These are phyloP conservation scores for Boletus speciosus DNA, from an alignment of 768 basidiomycete species.

Conservation along the genomic window DNA sequence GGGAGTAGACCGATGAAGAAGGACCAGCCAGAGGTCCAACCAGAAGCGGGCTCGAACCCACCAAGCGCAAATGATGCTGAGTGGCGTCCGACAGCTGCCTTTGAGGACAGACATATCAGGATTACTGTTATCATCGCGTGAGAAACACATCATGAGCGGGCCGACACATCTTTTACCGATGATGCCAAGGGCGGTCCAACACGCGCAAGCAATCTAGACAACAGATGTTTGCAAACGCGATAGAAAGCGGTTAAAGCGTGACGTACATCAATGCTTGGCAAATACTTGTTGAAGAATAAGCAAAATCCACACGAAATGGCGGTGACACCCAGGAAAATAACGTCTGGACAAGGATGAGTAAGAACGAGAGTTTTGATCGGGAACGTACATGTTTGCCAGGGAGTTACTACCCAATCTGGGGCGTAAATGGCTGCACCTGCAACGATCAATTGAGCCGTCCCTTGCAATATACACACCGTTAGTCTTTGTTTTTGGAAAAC, in stretches of 20 bases:
- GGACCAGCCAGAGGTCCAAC: constrained; percentile 66
- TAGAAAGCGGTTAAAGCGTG: neutral
- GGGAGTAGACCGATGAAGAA: constrained; percentile 65
- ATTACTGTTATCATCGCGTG: constrained; percentile 42
- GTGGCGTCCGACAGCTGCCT: constrained; percentile 53
- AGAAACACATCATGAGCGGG: neutral
- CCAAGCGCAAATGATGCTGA: constrained; percentile 55
- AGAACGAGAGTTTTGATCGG: neutral
- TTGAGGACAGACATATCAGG: constrained; percentile 52
- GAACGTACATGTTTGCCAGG: constrained; percentile 59
- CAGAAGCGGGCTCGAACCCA: constrained; percentile 61
- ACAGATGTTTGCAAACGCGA: constrained; percentile 2
- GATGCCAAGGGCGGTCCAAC: constrained; percentile 60
- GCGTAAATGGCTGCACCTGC: constrained; percentile 57
- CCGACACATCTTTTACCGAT: constrained; percentile 34
- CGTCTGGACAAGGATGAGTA: constrained; percentile 31
- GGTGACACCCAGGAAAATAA: constrained; percentile 57
- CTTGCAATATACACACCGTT: constrained; percentile 26
- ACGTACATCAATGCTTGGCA: constrained; percentile 49
- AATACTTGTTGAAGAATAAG: constrained; percentile 51
- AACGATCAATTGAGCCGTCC: constrained; percentile 56
- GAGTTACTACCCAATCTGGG: constrained; percentile 53
- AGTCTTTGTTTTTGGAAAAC: neutral
- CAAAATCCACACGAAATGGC: constrained; percentile 47
- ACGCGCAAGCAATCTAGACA: constrained; percentile 51